A percentile compares a stretch with the other conserved stretches of the same genome.
Evolutionary conservation across 768 basidiomycete genomes (phyloP).

Genomic region (Pisolithus orientalis): DNA sequence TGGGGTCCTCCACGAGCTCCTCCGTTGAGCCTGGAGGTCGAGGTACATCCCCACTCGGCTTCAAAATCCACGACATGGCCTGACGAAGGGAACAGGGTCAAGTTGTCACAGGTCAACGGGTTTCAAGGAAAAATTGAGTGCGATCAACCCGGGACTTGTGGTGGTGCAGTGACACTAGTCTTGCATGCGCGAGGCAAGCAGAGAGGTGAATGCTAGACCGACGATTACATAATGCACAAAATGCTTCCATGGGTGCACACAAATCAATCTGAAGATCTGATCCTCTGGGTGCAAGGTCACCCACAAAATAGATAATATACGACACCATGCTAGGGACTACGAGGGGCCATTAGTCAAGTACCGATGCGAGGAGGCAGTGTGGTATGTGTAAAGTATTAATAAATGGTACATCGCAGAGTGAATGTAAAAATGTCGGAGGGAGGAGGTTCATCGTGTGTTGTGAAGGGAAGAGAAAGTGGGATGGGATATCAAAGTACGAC

Average conservation of each 20-base stretch:
- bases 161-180: background rate
- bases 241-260: background rate
- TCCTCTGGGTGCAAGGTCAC: background rate
- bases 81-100: background rate
- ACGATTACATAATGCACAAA: background rate
- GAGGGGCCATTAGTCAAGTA: conserved; percentile 20
- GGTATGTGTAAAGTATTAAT: conserved; percentile 28
- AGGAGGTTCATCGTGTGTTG: conserved; percentile 19
- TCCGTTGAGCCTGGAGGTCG: conserved; percentile 34
- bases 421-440: conserved; percentile 14
- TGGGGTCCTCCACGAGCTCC: conserved; percentile 56
- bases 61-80: conserved; percentile 63
- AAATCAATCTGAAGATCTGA: background rate
- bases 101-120: background rate
- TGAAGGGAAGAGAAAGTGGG: conserved; percentile 19
- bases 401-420: conserved; percentile 27
- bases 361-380: conserved; percentile 26
- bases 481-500: conserved; percentile 22
- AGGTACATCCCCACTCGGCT: conserved; percentile 33
- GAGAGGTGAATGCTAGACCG: background rate
- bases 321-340: conserved; percentile 18
- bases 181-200: background rate
- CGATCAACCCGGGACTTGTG: background rate
- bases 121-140: background rate
- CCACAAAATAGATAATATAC: conserved; percentile 9